These are phyloP conservation scores for Sarocladiaceae sp. DNA, from an alignment of 2,329 filamentous ascomycete genomes.

Conservation along the genomic window DNA sequence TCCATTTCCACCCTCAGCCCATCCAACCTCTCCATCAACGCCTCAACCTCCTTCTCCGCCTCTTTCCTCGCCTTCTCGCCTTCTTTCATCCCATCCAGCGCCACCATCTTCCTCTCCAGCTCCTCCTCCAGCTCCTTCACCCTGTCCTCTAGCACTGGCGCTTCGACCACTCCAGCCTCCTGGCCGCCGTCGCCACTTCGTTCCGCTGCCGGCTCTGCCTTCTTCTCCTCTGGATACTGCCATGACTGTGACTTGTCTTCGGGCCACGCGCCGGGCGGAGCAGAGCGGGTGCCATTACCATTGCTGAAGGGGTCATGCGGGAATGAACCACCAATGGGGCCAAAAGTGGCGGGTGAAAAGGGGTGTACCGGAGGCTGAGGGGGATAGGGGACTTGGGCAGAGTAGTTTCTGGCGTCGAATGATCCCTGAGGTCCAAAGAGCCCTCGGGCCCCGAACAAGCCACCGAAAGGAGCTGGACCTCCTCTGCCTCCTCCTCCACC, in stretches of 20 bases:
- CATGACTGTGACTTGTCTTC: too few species aligned
- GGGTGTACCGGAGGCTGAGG: neutral
- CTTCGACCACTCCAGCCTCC: neutral
- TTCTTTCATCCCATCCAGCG: neutral
- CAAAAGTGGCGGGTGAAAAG: constrained; percentile 7
- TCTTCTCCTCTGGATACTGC: too few species aligned
- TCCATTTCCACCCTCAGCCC: constrained; percentile 37
- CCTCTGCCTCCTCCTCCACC: too few species aligned
- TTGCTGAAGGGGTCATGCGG: neutral
- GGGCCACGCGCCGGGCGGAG: constrained; percentile 28
- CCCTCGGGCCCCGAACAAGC: constrained; percentile 9
- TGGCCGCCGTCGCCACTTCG: neutral
- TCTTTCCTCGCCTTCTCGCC: constrained; percentile 15
- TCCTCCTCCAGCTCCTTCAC: constrained; percentile 17
- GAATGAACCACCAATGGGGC: neutral
- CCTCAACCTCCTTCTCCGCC: constrained; percentile 29
- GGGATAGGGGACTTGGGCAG: constrained; percentile 6
- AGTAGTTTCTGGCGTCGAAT: constrained; percentile 11
- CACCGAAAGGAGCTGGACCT: neutral
- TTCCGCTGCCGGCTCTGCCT: constrained; percentile 2
- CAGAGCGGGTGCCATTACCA: neutral
- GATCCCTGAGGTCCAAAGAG: constrained; percentile 11
- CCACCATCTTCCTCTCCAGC: constrained; percentile 13
- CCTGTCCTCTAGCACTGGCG: neutral
- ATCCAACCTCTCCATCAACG: constrained; percentile 31